Conservation (phyloP, 805 yeast species). For the Candida krabiensis region DNA sequence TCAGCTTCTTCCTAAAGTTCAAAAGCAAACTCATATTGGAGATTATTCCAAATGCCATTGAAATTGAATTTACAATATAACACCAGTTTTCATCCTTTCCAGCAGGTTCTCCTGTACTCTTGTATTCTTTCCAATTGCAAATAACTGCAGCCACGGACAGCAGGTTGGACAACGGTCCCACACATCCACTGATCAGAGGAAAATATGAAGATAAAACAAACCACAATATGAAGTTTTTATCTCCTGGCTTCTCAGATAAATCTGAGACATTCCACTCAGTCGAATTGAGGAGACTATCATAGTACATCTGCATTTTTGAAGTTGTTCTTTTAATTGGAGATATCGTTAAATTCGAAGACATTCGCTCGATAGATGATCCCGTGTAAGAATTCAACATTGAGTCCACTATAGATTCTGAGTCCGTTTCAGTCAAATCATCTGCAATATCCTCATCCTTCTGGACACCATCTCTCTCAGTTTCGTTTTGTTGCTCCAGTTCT, state of each 20-base stretch:
- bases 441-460: neutral
- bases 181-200: conserved; percentile 74
- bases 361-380: conserved; percentile 1
- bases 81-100: conserved; percentile 43
- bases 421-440: conserved; percentile 1
- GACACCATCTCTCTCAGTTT: neutral
- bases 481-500: too few species aligned
- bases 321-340: conserved; percentile 4
- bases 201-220: conserved; percentile 64
- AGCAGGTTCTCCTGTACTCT: conserved; percentile 12
- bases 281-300: conserved; percentile 26
- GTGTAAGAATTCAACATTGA: neutral
- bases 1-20: conserved; percentile 61
- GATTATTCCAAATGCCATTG: conserved; percentile 61
- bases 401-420: conserved; percentile 2
- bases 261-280: conserved; percentile 32
- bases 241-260: conserved; percentile 34
- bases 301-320: conserved; percentile 21
- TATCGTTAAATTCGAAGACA: neutral
- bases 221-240: conserved; percentile 46
- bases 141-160: conserved; percentile 70
- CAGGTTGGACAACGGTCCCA: conserved; percentile 78
- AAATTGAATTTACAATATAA: conserved; percentile 57
- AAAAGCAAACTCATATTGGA: conserved; percentile 70
- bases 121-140: conserved; percentile 57